Base-by-base conservation (phyloP, 768 basidiomycete species). In the Lactarius indigo region DNA sequence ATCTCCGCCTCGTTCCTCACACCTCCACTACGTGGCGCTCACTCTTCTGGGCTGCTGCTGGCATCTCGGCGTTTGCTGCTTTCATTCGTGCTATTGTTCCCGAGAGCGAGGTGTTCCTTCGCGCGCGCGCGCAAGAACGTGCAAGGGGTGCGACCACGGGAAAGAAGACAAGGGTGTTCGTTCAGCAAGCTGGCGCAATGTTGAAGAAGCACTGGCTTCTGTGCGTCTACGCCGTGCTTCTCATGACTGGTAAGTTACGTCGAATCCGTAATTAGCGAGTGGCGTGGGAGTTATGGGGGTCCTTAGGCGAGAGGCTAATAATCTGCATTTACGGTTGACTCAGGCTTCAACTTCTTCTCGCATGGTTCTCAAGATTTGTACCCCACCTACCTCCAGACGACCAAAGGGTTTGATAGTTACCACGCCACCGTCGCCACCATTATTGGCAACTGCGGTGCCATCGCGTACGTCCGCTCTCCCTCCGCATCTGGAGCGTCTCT, bases 141-240 rank as follows among this genome's bases (percentile, higher is more conserved):
- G 84, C 78, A 15, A 72, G 41, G 4, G 82, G 83, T 6, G 71
- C 69, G 3, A 74, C 73, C 1, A 75, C 79, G 2, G 68, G 72
- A 12, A 73, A 83, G 64, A 91, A 91, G 80, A 89, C 89, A 0
- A 81, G 77, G 73, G 74, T 85, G 2, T 98, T 98, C 82, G 41
- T 94, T 17, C 81, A 77, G 59, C 92, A 95, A 75, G 85, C 87
- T 0, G 81, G 82, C 66, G 79, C 78, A 59, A 96, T 96, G 92
- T 76, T 96, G 37, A 91, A 85, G 79, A 76, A 73, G 15, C 92
- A 98, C 75, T 96, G 93, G 94, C 70, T 88, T 20, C 75, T 91
- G 37, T 93, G 90, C 74, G 86, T 95, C 60, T 96, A 95, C 72
- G 90, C 90, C 2, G 83, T 95, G n/a, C 78, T 94, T 61, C 81